Evolutionary conservation across 805 yeast genomes (phyloP), one percentile per base, ranked within the genome.

Genomic region (Starmerella cellae): DNA sequence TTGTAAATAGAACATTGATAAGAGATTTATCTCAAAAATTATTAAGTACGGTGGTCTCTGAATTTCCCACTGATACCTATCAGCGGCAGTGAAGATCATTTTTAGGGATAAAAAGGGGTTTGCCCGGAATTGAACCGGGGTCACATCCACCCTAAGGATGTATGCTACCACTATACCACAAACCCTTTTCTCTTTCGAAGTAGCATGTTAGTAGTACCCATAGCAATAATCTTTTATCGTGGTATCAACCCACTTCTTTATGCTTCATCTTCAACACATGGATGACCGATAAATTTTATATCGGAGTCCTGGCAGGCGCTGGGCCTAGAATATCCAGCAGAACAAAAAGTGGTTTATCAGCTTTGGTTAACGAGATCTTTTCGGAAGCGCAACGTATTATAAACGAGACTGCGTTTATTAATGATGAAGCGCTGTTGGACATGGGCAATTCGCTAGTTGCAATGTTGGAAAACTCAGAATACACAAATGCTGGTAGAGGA

Each of bases 401-500:
- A 4, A 23, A 26, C 23, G 16, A 10, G 5, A 10, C 5, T 16
- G 31, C 18, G 14, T 19, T 29, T 9, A 4, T 17, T 5, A 21
- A 18, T n/a, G 38, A 34, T 9, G 6, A 18, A 9, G 28, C 16
- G 9, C 40, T 41, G 4, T 11, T 40, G 2, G 35, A 32, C 1
- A 13, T 45, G 14, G 46, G 44, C 4, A 40, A 20, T 1, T 9
- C n/a, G 2, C 30, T 50, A 18, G 31, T 37, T n/a, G 24, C 49
- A 8, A 10, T 54, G 16, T 53, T 66, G 10, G 70, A 66, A 39
- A 56, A 59, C 36, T 51, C 58, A 2, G 53, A 52, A 18, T 37
- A 58, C 29, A 64, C 67, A 5, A 66, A 66, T 45, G 62, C 67
- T 2, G 70, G 69, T 3, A 35, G 39, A 5, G 67, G 68, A n/a